These are phyloP conservation scores for Didymella lethalis DNA, from an alignment of 2,329 filamentous ascomycete species.

Conservation along the genomic window DNA sequence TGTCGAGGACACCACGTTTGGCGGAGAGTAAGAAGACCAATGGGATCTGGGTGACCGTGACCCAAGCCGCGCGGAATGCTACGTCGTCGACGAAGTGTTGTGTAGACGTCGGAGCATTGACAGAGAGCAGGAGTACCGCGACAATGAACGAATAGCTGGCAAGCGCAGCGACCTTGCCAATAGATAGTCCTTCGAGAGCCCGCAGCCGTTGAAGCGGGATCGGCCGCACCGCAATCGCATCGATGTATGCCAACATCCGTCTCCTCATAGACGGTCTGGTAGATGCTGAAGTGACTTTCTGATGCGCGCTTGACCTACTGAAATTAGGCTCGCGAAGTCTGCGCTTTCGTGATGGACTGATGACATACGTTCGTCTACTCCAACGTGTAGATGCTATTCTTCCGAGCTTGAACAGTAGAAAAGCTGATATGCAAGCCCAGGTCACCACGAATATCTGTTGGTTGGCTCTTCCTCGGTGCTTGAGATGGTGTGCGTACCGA, in stretches of 20 bases:
- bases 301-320: conserved; percentile 16
- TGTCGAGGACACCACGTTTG: conserved; percentile 35
- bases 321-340: not conserved
- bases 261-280: not conserved
- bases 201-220: conserved; percentile 4
- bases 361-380: conserved; percentile 22
- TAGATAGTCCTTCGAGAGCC: conserved; percentile 4
- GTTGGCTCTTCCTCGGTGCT: conserved; percentile 32
- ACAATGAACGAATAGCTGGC: conserved; percentile 20
- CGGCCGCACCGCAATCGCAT: conserved; percentile 18
- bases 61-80: conserved; percentile 43
- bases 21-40: conserved; percentile 39
- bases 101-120: conserved; percentile 34
- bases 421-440: conserved; percentile 27
- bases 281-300: not conserved
- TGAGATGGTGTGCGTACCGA: conserved; percentile 37
- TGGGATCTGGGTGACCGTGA: conserved; percentile 40
- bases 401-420: conserved; percentile 11
- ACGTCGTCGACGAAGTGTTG: conserved; percentile 40
- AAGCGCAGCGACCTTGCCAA: conserved; percentile 20
- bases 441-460: conserved; percentile 24
- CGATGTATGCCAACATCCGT: conserved; percentile 13
- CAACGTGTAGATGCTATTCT: conserved; percentile 19
- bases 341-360: not conserved
- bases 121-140: conserved; percentile 24